These are phyloP conservation scores for Arctium lappa DNA, from an alignment of 129 eudicot genomes.

Conservation along the genomic window DNA sequence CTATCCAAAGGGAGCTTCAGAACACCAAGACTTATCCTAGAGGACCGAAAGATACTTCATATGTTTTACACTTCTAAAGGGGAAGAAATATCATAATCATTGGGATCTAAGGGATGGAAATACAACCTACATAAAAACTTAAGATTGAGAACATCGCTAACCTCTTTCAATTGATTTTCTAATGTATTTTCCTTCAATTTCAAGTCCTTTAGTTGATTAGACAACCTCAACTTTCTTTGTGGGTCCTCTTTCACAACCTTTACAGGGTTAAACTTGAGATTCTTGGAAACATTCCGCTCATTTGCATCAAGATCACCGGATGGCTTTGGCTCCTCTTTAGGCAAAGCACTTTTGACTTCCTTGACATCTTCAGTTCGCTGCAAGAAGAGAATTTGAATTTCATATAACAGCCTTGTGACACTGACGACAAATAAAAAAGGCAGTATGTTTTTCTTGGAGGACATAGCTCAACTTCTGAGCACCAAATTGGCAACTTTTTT, in stretches of 20 bases:
- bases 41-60: neutral
- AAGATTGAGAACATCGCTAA: conserved; percentile 13
- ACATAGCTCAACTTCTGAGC: neutral
- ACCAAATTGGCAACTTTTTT: neutral
- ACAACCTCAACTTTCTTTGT: conserved; percentile 25
- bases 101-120: neutral
- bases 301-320: conserved; percentile 22
- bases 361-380: conserved; percentile 31
- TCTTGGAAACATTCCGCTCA: conserved; percentile 23
- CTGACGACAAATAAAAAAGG: neutral
- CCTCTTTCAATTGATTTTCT: conserved; percentile 60
- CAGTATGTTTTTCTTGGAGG: neutral
- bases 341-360: conserved; percentile 26
- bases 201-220: conserved; percentile 44
- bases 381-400: conserved; percentile 7
- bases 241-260: conserved; percentile 45
- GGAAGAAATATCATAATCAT: neutral
- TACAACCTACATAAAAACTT: neutral
- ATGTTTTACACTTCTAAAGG: neutral
- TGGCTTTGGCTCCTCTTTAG: conserved; percentile 30
- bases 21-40: neutral
- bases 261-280: conserved; percentile 15
- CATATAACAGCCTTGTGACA: neutral
- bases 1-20: neutral
- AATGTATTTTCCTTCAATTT: conserved; percentile 38